Evolutionary conservation across 1,284 basidiomycete species (phyloP).

Genomic region (Earliella scabrosa): DNA sequence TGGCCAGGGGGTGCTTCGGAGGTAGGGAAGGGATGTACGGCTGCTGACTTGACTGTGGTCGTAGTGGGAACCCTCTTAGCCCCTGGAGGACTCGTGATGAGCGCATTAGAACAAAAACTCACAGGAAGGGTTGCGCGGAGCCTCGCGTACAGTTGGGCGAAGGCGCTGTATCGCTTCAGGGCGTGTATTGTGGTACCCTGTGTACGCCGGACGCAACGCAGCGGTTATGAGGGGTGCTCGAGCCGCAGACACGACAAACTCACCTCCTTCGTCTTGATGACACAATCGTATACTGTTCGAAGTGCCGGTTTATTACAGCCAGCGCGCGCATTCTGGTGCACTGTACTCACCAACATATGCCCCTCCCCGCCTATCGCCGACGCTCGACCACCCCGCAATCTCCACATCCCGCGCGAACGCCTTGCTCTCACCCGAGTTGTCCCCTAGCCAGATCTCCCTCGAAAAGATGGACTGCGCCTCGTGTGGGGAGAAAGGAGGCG

Average conservation of each 20-base stretch:
- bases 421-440: constrained; percentile 54
- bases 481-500: constrained; percentile 32
- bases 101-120: constrained; percentile 24
- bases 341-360: constrained; percentile 59
- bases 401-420: constrained; percentile 65
- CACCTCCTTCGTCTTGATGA: constrained; percentile 64
- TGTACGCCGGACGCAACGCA: not conserved
- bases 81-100: too few species aligned
- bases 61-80: not conserved
- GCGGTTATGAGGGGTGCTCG: not conserved
- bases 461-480: constrained; percentile 65
- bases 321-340: not conserved
- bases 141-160: constrained; percentile 57
- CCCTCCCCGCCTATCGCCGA: constrained; percentile 62
- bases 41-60: constrained; percentile 43
- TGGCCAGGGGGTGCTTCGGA: constrained; percentile 70
- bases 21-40: constrained; percentile 65
- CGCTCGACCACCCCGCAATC: constrained; percentile 70
- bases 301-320: too few species aligned
- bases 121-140: constrained; percentile 61
- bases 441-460: constrained; percentile 63
- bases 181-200: constrained; percentile 69
- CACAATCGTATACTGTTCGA: constrained; percentile 61
- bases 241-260: not conserved
- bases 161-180: constrained; percentile 74